phyloP scores from a whole-genome alignment of 176 grass and related monocot species.

The Aegilops speltoides region DNA sequence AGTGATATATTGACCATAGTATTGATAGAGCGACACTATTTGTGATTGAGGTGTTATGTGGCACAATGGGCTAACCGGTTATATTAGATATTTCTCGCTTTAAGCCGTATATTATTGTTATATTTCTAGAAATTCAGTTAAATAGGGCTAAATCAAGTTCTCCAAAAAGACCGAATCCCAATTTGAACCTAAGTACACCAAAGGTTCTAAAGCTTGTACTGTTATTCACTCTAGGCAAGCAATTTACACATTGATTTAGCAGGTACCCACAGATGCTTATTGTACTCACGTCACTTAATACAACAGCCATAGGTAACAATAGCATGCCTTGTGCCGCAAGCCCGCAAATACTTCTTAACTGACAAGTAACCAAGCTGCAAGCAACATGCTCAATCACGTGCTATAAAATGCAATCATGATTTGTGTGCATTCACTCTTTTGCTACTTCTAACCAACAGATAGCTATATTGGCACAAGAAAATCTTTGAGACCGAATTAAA shows the following conservation, averaged over 20 bases:
- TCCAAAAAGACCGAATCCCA: neutral
- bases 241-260: neutral
- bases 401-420: neutral
- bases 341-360: neutral
- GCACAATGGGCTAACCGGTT: neutral
- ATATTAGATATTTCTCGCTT: neutral
- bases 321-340: neutral
- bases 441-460: conserved; percentile 5
- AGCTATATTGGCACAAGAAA: conserved; percentile 13
- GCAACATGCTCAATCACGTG: neutral
- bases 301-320: neutral
- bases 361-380: neutral
- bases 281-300: neutral
- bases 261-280: neutral
- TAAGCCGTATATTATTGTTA: neutral
- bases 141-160: neutral
- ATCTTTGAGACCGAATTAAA: neutral
- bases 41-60: neutral
- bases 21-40: neutral
- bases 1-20: neutral
- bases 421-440: neutral
- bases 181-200: neutral
- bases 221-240: conserved; percentile 1
- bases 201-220: neutral
- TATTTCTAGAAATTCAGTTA: neutral